Conservation (phyloP, 1,284 basidiomycete species). For the Pholiota adiposa region DNA sequence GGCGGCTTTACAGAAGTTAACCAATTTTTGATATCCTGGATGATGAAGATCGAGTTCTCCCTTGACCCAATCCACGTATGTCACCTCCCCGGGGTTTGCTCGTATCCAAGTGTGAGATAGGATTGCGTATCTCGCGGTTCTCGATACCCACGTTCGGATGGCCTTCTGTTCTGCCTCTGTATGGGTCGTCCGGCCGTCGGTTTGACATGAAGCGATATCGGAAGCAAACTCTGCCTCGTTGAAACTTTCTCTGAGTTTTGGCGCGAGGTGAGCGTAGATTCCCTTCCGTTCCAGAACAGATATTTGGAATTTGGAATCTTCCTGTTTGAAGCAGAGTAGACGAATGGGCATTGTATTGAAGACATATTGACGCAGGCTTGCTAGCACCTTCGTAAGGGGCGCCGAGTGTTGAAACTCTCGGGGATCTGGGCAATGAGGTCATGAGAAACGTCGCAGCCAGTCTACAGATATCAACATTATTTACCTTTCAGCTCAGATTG, state of each 20-base stretch:
- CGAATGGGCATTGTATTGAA: conserved; percentile 6
- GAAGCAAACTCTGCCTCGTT: not conserved
- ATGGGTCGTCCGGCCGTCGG: not conserved
- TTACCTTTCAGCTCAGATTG: no score
- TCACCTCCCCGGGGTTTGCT: not conserved
- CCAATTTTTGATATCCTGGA: not conserved
- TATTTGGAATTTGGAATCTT: not conserved
- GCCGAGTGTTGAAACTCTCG: not conserved
- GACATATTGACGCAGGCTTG: not conserved
- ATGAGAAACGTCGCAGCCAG: no score
- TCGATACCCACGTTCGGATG: not conserved
- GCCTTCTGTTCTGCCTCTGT: not conserved
- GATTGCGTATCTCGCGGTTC: not conserved
- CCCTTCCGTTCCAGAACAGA: not conserved
- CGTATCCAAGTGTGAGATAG: conserved; percentile 5
- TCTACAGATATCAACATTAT: no score
- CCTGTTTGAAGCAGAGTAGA: not conserved
- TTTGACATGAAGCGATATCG: not conserved
- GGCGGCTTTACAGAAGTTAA: not conserved
- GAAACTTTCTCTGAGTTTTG: not conserved
- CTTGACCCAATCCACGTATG: not conserved
- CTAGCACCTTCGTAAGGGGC: not conserved
- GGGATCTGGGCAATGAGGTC: no score
- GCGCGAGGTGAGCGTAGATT: not conserved
- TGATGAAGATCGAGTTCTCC: not conserved